Evolutionary conservation across 139 green algal species (phyloP).

Genomic region (Pleodorina starrii): DNA sequence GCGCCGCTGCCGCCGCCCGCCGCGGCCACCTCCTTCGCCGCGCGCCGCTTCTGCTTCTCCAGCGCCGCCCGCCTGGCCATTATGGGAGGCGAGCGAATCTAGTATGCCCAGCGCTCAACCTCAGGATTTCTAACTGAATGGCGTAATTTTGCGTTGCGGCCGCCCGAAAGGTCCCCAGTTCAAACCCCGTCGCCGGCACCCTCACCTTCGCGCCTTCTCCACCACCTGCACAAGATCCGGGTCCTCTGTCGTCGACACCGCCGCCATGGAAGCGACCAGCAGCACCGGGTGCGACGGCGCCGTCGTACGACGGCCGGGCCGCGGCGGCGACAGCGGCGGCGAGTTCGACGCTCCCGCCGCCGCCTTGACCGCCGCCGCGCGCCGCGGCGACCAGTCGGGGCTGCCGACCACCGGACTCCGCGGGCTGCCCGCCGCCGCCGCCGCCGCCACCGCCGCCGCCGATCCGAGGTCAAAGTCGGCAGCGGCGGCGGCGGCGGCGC

Average conservation of each 20-base stretch:
- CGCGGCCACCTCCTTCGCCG: background rate
- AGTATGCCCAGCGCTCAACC: too few species aligned
- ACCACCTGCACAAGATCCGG: background rate
- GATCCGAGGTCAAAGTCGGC: background rate
- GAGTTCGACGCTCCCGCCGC: background rate
- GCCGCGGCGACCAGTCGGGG: background rate
- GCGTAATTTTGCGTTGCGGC: too few species aligned
- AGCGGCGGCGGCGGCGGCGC: background rate
- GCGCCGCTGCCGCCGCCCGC: background rate
- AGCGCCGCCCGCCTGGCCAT: slow-evolving; percentile 4
- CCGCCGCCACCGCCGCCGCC: background rate
- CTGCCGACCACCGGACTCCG: too few species aligned
- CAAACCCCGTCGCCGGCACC: too few species aligned
- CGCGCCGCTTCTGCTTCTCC: slow-evolving; percentile 15
- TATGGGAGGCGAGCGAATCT: too few species aligned
- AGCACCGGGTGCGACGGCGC: background rate
- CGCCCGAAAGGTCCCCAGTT: too few species aligned
- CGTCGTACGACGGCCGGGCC: background rate
- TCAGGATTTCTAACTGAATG: too few species aligned
- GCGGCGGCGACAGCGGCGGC: background rate
- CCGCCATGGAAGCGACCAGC: background rate
- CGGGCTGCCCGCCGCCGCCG: background rate
- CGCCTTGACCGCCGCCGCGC: background rate
- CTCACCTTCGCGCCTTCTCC: slow-evolving; percentile 16
- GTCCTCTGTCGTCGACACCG: background rate